Evolutionary conservation across 257 asterid species (phyloP).

Genomic region (Nicotiana undulata): DNA sequence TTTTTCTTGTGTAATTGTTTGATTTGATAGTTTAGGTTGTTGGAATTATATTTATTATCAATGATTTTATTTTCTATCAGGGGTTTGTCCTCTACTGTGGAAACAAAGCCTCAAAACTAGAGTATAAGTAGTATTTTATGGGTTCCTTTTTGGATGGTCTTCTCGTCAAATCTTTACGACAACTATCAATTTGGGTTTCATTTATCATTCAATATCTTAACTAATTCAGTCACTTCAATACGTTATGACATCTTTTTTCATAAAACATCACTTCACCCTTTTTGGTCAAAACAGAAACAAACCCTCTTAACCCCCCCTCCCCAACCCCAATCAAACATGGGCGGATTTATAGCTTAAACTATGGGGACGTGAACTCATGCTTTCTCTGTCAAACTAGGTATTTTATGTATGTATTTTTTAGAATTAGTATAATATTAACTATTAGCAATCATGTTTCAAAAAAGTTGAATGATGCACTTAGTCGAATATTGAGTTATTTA

Average conservation of each 20-base stretch:
- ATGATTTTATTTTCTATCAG: conserved; percentile 28
- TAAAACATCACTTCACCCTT: conserved; percentile 25
- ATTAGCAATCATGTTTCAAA: too few relatives aligned
- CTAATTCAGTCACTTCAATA: conserved; percentile 63
- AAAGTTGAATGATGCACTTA: too few relatives aligned
- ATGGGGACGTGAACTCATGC: too few relatives aligned
- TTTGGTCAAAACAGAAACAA: conserved; percentile 10
- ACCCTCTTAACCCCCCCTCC: not conserved
- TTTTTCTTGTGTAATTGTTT: not conserved
- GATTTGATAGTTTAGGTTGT: not conserved
- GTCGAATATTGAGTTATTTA: too few relatives aligned
- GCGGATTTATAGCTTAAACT: too few relatives aligned
- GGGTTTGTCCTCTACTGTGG: conserved; percentile 44
- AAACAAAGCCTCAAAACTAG: conserved; percentile 28
- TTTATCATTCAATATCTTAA: conserved; percentile 22
- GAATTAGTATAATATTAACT: too few relatives aligned
- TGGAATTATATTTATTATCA: conserved; percentile 11
- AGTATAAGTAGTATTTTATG: not conserved
- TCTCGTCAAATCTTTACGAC: conserved; percentile 9
- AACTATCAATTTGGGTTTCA: conserved; percentile 16
- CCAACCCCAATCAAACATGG: not conserved
- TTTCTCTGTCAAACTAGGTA: too few relatives aligned
- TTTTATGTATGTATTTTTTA: too few relatives aligned
- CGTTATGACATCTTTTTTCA: conserved; percentile 13
- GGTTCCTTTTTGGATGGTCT: not conserved